A percentile compares a stretch with the other conserved stretches of the same genome.
Evolutionary conservation across 1,284 basidiomycete species (phyloP).

Genomic region (Puccinia polysora): DNA sequence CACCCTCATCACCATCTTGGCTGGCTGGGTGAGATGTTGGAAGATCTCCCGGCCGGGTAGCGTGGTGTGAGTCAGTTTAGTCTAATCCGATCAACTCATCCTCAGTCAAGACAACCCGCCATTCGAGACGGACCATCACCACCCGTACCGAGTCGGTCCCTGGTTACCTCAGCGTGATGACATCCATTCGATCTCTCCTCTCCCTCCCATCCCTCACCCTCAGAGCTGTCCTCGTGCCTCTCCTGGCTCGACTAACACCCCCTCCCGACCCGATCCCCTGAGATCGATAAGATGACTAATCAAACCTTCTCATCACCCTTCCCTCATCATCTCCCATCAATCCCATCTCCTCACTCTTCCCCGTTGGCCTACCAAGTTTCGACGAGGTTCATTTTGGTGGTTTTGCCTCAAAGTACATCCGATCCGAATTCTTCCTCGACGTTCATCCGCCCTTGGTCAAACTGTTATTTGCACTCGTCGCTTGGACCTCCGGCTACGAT

Average conservation of each 20-base stretch:
- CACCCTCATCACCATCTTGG: no score
- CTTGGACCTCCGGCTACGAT: slow-evolving; percentile 81
- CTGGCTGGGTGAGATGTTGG: no score
- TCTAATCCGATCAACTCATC: no score
- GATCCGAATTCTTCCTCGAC: slow-evolving; percentile 84
- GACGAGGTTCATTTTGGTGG: slow-evolving; percentile 97
- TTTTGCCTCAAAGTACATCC: slow-evolving; percentile 82
- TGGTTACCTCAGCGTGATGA: no score
- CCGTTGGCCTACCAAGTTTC: slow-evolving; percentile 61
- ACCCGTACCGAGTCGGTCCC: no score
- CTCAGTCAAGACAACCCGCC: no score
- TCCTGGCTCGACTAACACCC: not conserved
- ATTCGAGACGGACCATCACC: no score
- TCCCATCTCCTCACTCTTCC: not conserved
- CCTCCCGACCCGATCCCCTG: not conserved
- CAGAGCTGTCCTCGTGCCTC: not conserved
- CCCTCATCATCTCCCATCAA: not conserved
- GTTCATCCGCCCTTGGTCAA: slow-evolving; percentile 97
- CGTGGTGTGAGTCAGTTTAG: no score
- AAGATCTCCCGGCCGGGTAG: no score
- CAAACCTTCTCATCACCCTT: no score
- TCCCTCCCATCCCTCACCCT: no score
- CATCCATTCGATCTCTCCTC: no score
- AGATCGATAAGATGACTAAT: not conserved
- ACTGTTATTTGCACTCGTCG: slow-evolving; percentile 84